Base-by-base conservation (phyloP, 148 eudicot species). In the Nepenthes gracilis region DNA sequence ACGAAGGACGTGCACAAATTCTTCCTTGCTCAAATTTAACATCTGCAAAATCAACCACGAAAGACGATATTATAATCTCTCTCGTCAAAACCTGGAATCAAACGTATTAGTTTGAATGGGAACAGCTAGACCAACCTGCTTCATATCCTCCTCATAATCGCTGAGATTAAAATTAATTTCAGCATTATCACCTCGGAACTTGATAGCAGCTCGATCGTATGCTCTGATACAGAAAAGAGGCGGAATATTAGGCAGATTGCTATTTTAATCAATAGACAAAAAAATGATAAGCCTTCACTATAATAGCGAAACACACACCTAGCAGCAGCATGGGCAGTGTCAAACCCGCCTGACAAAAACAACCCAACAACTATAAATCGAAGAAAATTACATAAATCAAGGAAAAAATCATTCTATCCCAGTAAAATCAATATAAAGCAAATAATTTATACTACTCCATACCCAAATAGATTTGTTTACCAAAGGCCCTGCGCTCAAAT, bases 401-500 rank as follows among this genome's bases (percentile, higher is more conserved):
- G 13, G 6, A 61, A 23, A 33, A 9, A 32, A 2, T 52, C 55
- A 52, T 52, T 12, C 14, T 13, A 23, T 2, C 11, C 32, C n/a
- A 2, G 23, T 49, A 5, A 5, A 49, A 55, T 35, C 11, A 52
- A 51, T 35, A 11, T 9, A 51, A 36, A 7, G 3, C 43, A n/a
- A 33, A 33, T 2, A n/a, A 47, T 35, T 54, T 2, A 49, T 36
- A 12, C 54, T 23, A 23, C 43, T 40, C 4, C 85, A 66, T 68
- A 90, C 97, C 91, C 63, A 90, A 67, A 72, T 86, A 90, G 55
- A 90, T 88, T 79, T 90, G 97, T 62, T 90, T 90, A 59, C 97
- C 97, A 67, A 95, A 84, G 75, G 86, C 97, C 97, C 95, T 84
- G 77, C 61, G 69, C 9, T 35, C 55, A 43, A 43, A 55, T 40